These are phyloP conservation scores for Alnus rubra DNA, from an alignment of 306 rosid genomes.

Conservation along the genomic window DNA sequence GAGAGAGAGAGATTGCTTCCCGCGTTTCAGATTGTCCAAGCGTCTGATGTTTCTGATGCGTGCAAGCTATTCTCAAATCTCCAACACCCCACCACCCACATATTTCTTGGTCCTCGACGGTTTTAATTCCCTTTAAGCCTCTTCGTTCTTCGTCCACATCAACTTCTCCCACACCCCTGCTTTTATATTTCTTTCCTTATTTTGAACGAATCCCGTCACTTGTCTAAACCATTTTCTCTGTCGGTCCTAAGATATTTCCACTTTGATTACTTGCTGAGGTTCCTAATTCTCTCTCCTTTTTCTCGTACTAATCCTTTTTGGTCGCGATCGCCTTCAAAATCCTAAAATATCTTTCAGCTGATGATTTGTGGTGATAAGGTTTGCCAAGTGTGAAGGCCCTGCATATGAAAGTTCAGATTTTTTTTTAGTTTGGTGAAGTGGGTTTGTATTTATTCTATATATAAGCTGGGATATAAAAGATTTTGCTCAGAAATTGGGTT, in stretches of 20 bases:
- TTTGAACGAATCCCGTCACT: slow-evolving; percentile 14
- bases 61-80: slow-evolving; percentile 75
- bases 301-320: slow-evolving; percentile 39
- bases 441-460: slow-evolving; percentile 1
- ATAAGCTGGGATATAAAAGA: slow-evolving; percentile 2
- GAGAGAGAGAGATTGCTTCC: slow-evolving; percentile 53
- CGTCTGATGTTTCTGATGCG: slow-evolving; percentile 60
- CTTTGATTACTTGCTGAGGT: slow-evolving; percentile 49
- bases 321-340: slow-evolving; percentile 20
- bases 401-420: neutral
- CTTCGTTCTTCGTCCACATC: slow-evolving; percentile 49
- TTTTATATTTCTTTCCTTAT: slow-evolving; percentile 8
- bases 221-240: slow-evolving; percentile 26
- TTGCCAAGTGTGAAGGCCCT: slow-evolving; percentile 10
- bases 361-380: slow-evolving; percentile 9
- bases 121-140: slow-evolving; percentile 57
- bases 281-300: slow-evolving; percentile 31
- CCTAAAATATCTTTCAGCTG: neutral
- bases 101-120: slow-evolving; percentile 37
- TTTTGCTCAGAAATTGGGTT: neutral
- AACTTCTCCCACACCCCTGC: slow-evolving; percentile 11
- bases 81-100: slow-evolving; percentile 27
- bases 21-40: slow-evolving; percentile 54
- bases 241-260: slow-evolving; percentile 27
- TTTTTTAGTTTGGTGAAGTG: slow-evolving; percentile 14